Base-by-base conservation (phyloP, 169 alveolate species). In the Fabrea salina region DNA sequence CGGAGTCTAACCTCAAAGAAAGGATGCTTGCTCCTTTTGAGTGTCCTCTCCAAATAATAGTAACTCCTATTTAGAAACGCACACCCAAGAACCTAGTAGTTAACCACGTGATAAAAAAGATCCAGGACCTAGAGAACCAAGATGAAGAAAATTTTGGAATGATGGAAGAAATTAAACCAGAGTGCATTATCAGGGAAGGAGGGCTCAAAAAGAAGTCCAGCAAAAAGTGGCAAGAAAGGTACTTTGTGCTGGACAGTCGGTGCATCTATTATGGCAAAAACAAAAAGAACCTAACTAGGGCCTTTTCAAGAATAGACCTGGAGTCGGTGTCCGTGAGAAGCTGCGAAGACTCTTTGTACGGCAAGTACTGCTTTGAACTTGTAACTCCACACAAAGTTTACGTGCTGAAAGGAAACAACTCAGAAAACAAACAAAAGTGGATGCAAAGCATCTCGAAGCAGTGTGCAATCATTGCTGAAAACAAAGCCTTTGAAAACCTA, bases 381-480 rank as follows among this genome's bases (percentile, higher is more conserved):
- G 41, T 68, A 1, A 32, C 78, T n/a, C 78, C 27, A n/a, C 78
- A 68, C 37, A 68, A 68, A 2, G 30, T 11, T n/a, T 68, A 68
- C 32, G 30, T 44, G 7, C 66, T 68, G 16, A 37, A 47, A 68
- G 78, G 78, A 2, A 68, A 68, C 61, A 68, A 68, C 61, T 19
- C 57, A 37, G 50, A 68, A 43, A 47, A 68, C 39, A 68, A 68
- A 44, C 32, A 47, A 68, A 68, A 68, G 4, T 68, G 78, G 67
- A 68, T 68, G 78, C 78, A 68, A 27, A 68, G 57, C 39, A 68
- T 68, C 13, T 68, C 78, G 0, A 68, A 68, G 1, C 78, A 68
- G 35, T 68, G 78, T 43, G 11, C 66, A 11, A 68, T 68, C 25
- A 33, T 44, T 1, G 13, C 50, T 25, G 78, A 68, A 47, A 68